Conservation (phyloP, 176 grass and related monocot genomes). For the Alopecurus myosuroides region DNA sequence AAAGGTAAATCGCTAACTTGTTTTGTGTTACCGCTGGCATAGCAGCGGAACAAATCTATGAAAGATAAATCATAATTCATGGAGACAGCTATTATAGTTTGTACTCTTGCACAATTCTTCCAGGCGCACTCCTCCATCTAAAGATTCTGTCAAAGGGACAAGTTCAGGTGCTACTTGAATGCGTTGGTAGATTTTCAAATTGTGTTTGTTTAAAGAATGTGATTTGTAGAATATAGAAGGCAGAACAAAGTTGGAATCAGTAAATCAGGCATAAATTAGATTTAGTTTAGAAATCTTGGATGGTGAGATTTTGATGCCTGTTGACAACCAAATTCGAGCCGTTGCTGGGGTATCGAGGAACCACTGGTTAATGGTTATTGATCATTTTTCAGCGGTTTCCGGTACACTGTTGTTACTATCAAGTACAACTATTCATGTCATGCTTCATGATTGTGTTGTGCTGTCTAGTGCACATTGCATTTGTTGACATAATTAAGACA, state of each 20-base stretch:
- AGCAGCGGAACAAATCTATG: background rate
- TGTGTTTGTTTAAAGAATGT: background rate
- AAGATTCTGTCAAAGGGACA: background rate
- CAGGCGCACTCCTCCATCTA: background rate
- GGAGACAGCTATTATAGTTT: background rate
- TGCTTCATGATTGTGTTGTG: background rate
- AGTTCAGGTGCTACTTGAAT: background rate
- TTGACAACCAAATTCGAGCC: background rate
- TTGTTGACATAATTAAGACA: background rate
- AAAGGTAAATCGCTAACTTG: background rate
- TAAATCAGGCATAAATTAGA: background rate
- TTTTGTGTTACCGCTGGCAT: background rate
- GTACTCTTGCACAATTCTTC: background rate
- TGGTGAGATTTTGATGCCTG: background rate
- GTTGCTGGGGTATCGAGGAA: background rate
- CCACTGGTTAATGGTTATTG: background rate
- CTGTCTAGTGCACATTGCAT: background rate
- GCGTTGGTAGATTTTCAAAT: background rate
- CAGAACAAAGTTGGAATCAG: background rate
- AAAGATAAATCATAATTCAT: background rate
- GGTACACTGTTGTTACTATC: background rate
- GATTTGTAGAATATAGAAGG: background rate
- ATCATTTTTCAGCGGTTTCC: background rate
- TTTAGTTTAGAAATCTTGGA: background rate
- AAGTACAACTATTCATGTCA: conserved; percentile 11